These are phyloP conservation scores for Brassica nigra DNA, from an alignment of 345 rosid genomes.

Conservation along the genomic window DNA sequence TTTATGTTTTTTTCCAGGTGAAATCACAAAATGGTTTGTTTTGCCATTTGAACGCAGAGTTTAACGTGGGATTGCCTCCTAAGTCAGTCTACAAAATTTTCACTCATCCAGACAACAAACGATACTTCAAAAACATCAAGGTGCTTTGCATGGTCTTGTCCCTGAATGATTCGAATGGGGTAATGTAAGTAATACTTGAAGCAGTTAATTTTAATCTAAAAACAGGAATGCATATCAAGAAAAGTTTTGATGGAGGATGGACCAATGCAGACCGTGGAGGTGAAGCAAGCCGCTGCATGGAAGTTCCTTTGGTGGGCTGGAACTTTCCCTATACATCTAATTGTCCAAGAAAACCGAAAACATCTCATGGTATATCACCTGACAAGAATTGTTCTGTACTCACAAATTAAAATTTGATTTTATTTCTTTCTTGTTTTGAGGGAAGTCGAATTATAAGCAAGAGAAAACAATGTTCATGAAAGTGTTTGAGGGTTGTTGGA, in stretches of 20 bases:
- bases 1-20: constrained; percentile 55
- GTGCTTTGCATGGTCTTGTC: constrained; percentile 38
- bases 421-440: neutral
- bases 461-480: constrained; percentile 75
- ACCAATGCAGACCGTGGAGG: constrained; percentile 65
- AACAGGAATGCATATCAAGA: constrained; percentile 79
- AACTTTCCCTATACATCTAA: constrained; percentile 70
- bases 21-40: constrained; percentile 37
- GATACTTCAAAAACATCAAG: constrained; percentile 90
- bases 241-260: constrained; percentile 70
- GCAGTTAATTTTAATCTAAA: neutral
- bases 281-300: constrained; percentile 89
- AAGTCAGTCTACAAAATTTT: constrained; percentile 76
- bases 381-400: neutral
- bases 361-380: constrained; percentile 51
- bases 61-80: constrained; percentile 48
- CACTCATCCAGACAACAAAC: constrained; percentile 84
- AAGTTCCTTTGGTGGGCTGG: constrained; percentile 96
- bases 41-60: constrained; percentile 34
- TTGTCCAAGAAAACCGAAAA: constrained; percentile 75
- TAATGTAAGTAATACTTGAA: neutral
- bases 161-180: neutral
- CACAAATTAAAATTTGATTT: neutral
- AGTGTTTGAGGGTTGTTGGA: constrained; percentile 89
- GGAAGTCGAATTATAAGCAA: constrained; percentile 88